Evolutionary conservation across 305 asterid genomes (phyloP).

Genomic region (Euphrasia arctica): DNA sequence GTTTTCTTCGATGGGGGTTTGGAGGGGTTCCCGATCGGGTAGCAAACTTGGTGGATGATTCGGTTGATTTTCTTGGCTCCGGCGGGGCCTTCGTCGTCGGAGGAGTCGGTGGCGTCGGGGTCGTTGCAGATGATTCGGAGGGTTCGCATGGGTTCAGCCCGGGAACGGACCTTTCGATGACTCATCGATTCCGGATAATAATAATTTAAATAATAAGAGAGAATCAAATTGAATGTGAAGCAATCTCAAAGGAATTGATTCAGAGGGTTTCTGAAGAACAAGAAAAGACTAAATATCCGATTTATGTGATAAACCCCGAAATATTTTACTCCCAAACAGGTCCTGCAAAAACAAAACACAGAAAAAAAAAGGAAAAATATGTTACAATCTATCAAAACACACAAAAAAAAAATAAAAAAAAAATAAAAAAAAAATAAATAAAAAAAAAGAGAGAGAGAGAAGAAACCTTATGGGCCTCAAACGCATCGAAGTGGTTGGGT

Average conservation of each 20-base stretch:
- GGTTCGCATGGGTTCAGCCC: constrained; percentile 36
- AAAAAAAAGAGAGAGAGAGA: constrained; percentile 3
- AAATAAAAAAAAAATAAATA: not conserved
- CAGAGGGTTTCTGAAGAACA: constrained; percentile 66
- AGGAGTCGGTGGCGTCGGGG: constrained; percentile 64
- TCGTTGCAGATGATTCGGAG: constrained; percentile 61
- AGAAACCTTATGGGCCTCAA: constrained; percentile 91
- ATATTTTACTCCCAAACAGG: constrained; percentile 82
- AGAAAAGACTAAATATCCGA: constrained; percentile 46
- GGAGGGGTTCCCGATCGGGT: constrained; percentile 29
- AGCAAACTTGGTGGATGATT: constrained; percentile 43
- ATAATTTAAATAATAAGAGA: not conserved
- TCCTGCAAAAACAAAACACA: constrained; percentile 51
- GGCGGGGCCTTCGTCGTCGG: constrained; percentile 34
- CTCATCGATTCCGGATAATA: no score
- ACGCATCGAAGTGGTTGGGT: constrained; percentile 82
- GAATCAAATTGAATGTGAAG: constrained; percentile 23
- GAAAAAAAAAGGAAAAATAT: not conserved
- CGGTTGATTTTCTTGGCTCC: constrained; percentile 40
- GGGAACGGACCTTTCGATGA: constrained; percentile 26
- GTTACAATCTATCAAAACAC: constrained; percentile 5
- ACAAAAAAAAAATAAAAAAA: constrained; percentile 24
- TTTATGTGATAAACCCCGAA: constrained; percentile 93
- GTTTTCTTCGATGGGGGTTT: constrained; percentile 24
- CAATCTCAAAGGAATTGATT: constrained; percentile 19